phyloP scores from a whole-genome alignment of 306 rosid species.

The Vigna nakashimae region DNA sequence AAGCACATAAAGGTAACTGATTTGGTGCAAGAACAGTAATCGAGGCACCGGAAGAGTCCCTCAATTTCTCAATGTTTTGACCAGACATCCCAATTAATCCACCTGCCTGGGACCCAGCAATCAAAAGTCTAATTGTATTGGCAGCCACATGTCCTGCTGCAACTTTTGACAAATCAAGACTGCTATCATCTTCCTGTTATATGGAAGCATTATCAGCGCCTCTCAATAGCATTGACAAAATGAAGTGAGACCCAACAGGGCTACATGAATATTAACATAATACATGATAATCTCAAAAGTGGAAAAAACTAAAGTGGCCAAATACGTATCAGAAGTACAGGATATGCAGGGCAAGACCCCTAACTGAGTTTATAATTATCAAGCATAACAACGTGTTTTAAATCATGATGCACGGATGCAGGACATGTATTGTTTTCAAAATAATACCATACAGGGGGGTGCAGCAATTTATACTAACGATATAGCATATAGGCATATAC shows the following conservation, averaged over 20 bases:
- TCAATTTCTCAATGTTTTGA: slow-evolving; percentile 86
- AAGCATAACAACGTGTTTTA: neutral
- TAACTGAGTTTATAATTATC: slow-evolving; percentile 5
- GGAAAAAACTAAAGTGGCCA: slow-evolving; percentile 5
- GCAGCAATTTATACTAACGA: neutral
- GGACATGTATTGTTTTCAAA: neutral
- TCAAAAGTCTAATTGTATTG: slow-evolving; percentile 88
- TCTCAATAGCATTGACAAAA: slow-evolving; percentile 14
- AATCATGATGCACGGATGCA: neutral
- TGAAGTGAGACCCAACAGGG: slow-evolving; percentile 30
- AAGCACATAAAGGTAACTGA: slow-evolving; percentile 92
- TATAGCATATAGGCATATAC: neutral
- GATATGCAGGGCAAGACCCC: slow-evolving; percentile 12
- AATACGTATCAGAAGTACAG: neutral
- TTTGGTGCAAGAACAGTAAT: slow-evolving; percentile 79
- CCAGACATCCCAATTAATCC: slow-evolving; percentile 92
- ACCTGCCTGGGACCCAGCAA: slow-evolving; percentile 98
- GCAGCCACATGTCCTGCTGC: slow-evolving; percentile 92
- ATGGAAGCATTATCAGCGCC: slow-evolving; percentile 19
- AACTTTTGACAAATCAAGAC: slow-evolving; percentile 67
- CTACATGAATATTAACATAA: slow-evolving; percentile 19
- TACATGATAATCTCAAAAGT: slow-evolving; percentile 22
- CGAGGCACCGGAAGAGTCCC: slow-evolving; percentile 87
- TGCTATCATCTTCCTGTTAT: slow-evolving; percentile 82
- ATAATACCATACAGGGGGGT: neutral